Base-by-base conservation (phyloP, 2,329 filamentous ascomycete species). In the Trichocomaceae sp. region DNA sequence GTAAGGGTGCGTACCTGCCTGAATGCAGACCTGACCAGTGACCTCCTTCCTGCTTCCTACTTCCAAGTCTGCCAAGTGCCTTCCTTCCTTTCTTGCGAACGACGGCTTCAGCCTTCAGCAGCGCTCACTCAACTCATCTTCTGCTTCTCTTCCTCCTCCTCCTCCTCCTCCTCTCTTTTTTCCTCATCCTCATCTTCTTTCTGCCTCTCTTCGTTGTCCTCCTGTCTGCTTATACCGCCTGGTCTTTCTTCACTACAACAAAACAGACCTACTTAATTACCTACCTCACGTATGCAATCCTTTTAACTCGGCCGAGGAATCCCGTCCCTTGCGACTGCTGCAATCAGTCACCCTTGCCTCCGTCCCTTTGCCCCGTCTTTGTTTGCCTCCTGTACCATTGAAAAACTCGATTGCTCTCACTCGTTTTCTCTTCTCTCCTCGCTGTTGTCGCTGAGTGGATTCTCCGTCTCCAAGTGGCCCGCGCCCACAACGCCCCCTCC, bases 251-350 rank as follows among this genome's bases (percentile, higher is more conserved):
- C 23, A 15, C 17, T 3, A 10, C 19, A 15, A 45, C 23, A 13
- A 17, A 5, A 5, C 20, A 7, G 5, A 8, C n/a, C n/a, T n/a
- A 39, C 2, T 39, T 17, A 5, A 39, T 17, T 2, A 19, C 35
- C 19, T 45, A 12, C 39, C 49, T 51, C n/a, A 42, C 41, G 41
- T 44, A 51, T 35, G 37, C 37, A 33, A 50, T 42, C 15, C 3
- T n/a, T 37, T 37, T 15, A n/a, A 9, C 42, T 22, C 31, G 31
- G 41, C 31, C 44, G 50, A 46, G 50, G 20, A 39, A 39, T 48
- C 39, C 49, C 35, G 54, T 52, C 54, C 54, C 54, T 52, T 52
- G 54, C 54, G 49, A 47, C 33, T 39, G 29, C 54, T 47, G 35
- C 23, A 33, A 15, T 35, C 49, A 56, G 37, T 56, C 49, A 49